Evolutionary conservation across 2,329 filamentous ascomycete species (phyloP), one percentile per base, ranked within the genome.

Genomic region (Fusarium dlaminii): DNA sequence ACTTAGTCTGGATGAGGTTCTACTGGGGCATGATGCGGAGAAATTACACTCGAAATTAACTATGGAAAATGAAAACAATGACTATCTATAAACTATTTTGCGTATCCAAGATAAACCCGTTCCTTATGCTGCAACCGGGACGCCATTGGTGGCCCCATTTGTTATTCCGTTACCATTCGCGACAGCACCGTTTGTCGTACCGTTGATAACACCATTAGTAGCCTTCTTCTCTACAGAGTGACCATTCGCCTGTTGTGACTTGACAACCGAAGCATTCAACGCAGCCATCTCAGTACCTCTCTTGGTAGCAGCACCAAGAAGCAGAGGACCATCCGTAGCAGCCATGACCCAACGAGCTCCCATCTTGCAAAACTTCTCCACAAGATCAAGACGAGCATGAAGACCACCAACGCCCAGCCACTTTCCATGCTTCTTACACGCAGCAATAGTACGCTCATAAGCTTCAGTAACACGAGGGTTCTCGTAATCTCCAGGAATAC

Each of bases 341-440:
- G 79, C 79, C 79, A 80, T 80, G 10, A 77, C 76, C 76, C 76
- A 78, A 14, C 72, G 56, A n/a, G 76, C 76, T 29, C 76, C 79
- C 79, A 80, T 79, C 45, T 65, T 60, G 46, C 77, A 80, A 42
- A 79, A 80, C 76, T 80, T 85, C 81, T 78, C 76, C 0, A 86
- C 77, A 9, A 86, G 78, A 67, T 86, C 84, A 34, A 84, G 75
- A 15, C 83, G 77, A 1, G 80, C 77, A 30, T 82, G 80, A 24
- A 86, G 79, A 5, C 84, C 84, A 17, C 83, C 84, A 40, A 84
- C 77, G 14, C 84, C 84, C 10, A 85, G 73, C 54, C 76, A 81
- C 76, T 84, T 85, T 24, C 83, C 78, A 17, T 77, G 76, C 76
- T 81, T 84, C 15, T 80, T 78, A 32, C 82, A 82, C 3, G 84